Conservation (phyloP, 768 basidiomycete genomes). For the Lactarius hengduanensis region DNA sequence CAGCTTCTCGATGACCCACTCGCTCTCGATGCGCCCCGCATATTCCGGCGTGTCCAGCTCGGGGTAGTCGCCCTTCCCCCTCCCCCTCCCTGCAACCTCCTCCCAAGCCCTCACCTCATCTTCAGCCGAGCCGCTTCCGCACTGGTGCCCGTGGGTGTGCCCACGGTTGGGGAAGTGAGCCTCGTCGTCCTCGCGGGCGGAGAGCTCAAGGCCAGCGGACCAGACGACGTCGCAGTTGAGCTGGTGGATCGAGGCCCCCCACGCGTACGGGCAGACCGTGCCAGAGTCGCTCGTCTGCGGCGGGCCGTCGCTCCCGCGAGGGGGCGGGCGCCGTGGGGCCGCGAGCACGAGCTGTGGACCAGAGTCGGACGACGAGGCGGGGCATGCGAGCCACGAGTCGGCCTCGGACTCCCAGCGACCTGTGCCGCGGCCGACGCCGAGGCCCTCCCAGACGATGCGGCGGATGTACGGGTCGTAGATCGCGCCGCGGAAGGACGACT, state of each 20-base stretch:
- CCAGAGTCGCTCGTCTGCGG: constrained; percentile 46
- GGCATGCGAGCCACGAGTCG: constrained; percentile 67
- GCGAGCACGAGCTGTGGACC: neutral
- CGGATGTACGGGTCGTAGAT: constrained; percentile 90
- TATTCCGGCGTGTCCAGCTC: constrained; percentile 86
- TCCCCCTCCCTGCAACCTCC: constrained; percentile 21
- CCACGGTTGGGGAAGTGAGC: neutral
- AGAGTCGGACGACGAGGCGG: constrained; percentile 33
- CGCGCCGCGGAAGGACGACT: constrained; percentile 64
- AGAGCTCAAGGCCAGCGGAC: constrained; percentile 65
- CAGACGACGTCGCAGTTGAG: constrained; percentile 85
- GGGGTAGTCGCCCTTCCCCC: constrained; percentile 41
- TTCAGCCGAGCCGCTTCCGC: constrained; percentile 18
- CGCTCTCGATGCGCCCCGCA: constrained; percentile 60
- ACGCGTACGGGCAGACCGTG: constrained; percentile 70
- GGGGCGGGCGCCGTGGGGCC: neutral
- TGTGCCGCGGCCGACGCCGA: constrained; percentile 42
- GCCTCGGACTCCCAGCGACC: constrained; percentile 56
- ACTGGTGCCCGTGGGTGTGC: constrained; percentile 15
- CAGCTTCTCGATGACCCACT: constrained; percentile 76
- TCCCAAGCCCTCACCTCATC: constrained; percentile 22
- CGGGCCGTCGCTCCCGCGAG: constrained; percentile 17
- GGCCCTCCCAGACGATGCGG: constrained; percentile 82
- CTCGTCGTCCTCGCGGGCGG: constrained; percentile 36
- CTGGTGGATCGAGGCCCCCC: constrained; percentile 68